These are phyloP conservation scores for Hortiboletus rubellus DNA, from an alignment of 1,284 basidiomycete species.

Conservation along the genomic window DNA sequence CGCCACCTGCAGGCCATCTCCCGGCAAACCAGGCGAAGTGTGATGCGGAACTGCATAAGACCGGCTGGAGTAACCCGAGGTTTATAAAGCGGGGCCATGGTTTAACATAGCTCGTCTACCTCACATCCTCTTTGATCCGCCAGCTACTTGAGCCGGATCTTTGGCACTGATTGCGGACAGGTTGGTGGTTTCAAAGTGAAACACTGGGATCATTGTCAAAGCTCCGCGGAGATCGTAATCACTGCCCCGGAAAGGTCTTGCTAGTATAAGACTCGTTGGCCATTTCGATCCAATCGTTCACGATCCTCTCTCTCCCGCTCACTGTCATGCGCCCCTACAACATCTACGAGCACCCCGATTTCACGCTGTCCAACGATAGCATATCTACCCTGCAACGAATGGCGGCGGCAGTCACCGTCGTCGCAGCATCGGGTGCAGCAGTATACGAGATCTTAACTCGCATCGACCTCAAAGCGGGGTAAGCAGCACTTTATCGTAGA, in stretches of 20 bases:
- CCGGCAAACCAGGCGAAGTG: too few relatives aligned
- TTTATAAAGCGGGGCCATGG: not conserved
- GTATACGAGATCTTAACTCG: constrained; percentile 30
- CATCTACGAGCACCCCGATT: constrained; percentile 55
- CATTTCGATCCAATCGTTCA: not conserved
- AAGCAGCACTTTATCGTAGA: not conserved
- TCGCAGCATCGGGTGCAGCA: constrained; percentile 35
- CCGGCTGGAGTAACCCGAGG: too few relatives aligned
- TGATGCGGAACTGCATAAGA: too few relatives aligned
- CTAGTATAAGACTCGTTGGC: constrained; percentile 3
- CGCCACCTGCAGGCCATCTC: too few relatives aligned
- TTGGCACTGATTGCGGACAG: not conserved
- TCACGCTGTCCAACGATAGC: constrained; percentile 37
- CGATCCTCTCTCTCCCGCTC: not conserved
- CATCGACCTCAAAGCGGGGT: constrained; percentile 21
- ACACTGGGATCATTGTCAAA: constrained; percentile 6
- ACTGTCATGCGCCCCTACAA: constrained; percentile 42
- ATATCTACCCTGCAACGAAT: constrained; percentile 26
- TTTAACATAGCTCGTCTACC: too few relatives aligned
- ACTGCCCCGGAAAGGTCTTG: not conserved
- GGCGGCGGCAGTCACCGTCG: constrained; percentile 28
- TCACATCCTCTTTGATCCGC: not conserved
- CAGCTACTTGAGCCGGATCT: not conserved
- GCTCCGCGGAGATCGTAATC: constrained; percentile 1
- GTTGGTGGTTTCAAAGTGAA: not conserved